Evolutionary conservation across 1,139 yeast genomes (phyloP).

Genomic region (Candida sp.): DNA sequence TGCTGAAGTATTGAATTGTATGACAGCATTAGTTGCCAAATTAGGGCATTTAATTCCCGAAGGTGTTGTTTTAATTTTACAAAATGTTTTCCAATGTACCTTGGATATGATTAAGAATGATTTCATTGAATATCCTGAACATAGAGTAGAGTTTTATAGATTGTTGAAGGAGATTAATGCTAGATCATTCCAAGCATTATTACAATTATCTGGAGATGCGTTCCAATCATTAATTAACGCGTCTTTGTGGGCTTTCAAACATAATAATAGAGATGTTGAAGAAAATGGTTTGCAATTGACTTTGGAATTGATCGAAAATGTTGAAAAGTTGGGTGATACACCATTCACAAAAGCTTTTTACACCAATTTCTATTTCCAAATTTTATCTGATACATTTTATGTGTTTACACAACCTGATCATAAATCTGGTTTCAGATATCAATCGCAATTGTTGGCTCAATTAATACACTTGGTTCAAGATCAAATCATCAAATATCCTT

Average conservation of each 20-base stretch:
- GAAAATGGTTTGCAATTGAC: slow-evolving; percentile 83
- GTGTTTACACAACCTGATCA: slow-evolving; percentile 98
- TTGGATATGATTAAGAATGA: slow-evolving; percentile 94
- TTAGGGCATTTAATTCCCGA: slow-evolving; percentile 90
- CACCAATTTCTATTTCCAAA: slow-evolving; percentile 83
- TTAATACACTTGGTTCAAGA: slow-evolving; percentile 82
- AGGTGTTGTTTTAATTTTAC: slow-evolving; percentile 83
- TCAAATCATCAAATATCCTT: slow-evolving; percentile 68
- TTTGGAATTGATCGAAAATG: slow-evolving; percentile 77
- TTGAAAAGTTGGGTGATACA: slow-evolving; percentile 77
- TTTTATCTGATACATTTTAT: slow-evolving; percentile 86
- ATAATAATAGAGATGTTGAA: slow-evolving; percentile 94
- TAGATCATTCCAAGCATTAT: slow-evolving; percentile 80
- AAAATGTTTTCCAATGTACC: slow-evolving; percentile 92
- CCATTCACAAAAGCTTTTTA: slow-evolving; percentile 85
- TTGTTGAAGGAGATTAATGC: slow-evolving; percentile 82
- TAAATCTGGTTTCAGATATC: slow-evolving; percentile 91
- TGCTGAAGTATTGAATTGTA: slow-evolving; percentile 94
- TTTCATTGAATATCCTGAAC: slow-evolving; percentile 96
- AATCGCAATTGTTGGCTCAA: slow-evolving; percentile 80
- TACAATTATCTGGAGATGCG: slow-evolving; percentile 88
- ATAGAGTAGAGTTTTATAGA: slow-evolving; percentile 93
- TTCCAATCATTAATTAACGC: slow-evolving; percentile 91
- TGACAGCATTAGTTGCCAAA: slow-evolving; percentile 83
- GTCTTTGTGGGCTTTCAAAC: slow-evolving; percentile 97